Conservation (phyloP, 805 yeast species). For the Pichia occidentalis region DNA sequence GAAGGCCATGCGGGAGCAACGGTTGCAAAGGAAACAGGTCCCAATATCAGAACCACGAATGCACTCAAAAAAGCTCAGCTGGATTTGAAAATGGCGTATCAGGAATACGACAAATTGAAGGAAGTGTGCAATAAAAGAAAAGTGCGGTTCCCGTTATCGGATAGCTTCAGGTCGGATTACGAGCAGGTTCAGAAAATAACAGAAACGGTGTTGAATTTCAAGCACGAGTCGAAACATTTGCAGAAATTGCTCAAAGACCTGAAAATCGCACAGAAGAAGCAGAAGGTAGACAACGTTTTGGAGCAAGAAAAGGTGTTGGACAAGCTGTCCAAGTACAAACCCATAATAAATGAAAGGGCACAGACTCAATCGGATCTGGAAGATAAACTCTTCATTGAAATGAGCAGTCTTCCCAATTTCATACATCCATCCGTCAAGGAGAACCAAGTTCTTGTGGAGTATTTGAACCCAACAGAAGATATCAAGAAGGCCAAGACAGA, state of each 20-base stretch:
- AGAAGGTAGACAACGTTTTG: conserved; percentile 5
- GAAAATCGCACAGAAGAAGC: conserved; percentile 16
- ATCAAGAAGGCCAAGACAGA: conserved; percentile 17
- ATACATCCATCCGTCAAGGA: conserved; percentile 42
- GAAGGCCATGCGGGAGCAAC: background rate
- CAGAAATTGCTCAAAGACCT: conserved; percentile 19
- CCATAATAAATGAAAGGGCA: conserved; percentile 25
- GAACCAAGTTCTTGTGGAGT: conserved; percentile 40
- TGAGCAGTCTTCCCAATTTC: conserved; percentile 57
- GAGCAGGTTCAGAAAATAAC: conserved; percentile 11
- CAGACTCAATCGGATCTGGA: conserved; percentile 28
- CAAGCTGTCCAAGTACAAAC: conserved; percentile 24
- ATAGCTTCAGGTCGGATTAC: conserved; percentile 20
- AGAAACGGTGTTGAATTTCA: conserved; percentile 16
- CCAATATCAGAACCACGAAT: conserved; percentile 21
- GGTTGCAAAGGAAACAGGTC: background rate
- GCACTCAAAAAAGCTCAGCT: conserved; percentile 30
- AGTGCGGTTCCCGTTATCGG: conserved; percentile 22
- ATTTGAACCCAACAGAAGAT: conserved; percentile 41
- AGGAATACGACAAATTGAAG: conserved; percentile 24
- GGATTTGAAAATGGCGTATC: conserved; percentile 29
- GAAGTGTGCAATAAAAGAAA: conserved; percentile 31
- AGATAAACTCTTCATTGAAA: conserved; percentile 31
- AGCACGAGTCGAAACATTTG: conserved; percentile 19
- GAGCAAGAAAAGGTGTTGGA: conserved; percentile 13